Conservation (phyloP, 768 basidiomycete genomes). For the Clathrus columnatus region DNA sequence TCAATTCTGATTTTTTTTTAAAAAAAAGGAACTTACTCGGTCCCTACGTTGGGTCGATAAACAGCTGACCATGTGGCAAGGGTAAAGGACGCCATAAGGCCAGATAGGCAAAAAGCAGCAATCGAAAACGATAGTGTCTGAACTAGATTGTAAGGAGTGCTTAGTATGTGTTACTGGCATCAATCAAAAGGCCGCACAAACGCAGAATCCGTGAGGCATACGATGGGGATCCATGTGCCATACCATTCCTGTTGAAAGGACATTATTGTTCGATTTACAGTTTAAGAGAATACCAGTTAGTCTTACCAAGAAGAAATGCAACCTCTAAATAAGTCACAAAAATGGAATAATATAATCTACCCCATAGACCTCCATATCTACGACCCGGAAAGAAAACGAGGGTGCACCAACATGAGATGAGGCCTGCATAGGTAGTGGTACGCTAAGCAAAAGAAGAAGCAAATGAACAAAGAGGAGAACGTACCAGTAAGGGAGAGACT, state of each 20-base stretch:
- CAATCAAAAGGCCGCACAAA: conserved; percentile 30
- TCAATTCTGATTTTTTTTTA: conserved; percentile 19
- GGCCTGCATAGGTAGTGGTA: conserved; percentile 27
- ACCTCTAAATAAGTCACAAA: conserved; percentile 45
- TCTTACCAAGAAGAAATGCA: conserved; percentile 50
- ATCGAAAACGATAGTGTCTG: conserved; percentile 37
- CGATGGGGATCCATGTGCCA: conserved; percentile 52
- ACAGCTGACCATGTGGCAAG: conserved; percentile 34
- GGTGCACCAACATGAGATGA: conserved; percentile 44
- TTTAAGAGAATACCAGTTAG: not conserved
- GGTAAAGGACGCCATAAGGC: conserved; percentile 35
- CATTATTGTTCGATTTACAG: conserved; percentile 1
- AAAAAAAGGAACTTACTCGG: not conserved
- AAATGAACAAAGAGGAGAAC: not conserved
- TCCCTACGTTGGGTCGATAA: conserved; percentile 30
- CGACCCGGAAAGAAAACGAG: conserved; percentile 34
- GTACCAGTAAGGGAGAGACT: conserved; percentile 46
- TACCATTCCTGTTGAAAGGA: conserved; percentile 39
- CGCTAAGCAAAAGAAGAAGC: not conserved
- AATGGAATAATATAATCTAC: conserved; percentile 37
- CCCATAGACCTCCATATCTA: conserved; percentile 38
- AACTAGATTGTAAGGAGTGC: conserved; percentile 27
- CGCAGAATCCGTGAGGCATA: conserved; percentile 56
- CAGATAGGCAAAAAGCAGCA: conserved; percentile 36
- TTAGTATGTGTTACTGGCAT: conserved; percentile 14